Base-by-base conservation (phyloP, 805 yeast genomes). In the Saccharomyces jurei region DNA sequence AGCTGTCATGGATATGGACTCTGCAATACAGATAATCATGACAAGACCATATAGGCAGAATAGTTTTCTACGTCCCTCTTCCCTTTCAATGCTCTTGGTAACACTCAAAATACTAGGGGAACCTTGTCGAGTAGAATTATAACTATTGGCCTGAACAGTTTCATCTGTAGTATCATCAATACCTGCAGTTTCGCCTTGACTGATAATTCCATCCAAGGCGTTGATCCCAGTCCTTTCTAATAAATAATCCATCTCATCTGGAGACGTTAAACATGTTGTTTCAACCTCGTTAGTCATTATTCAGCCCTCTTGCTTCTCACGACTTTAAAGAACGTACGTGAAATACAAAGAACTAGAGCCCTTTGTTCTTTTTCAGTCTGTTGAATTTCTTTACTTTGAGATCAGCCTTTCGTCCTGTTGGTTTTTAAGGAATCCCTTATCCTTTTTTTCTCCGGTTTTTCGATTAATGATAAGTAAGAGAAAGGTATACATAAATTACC, bases 1-100 rank as follows among this genome's bases (percentile, higher is more conserved):
- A 0, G 83, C 71, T 0, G 81, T 70, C 9, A 74, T 36, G 8
- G 25, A 36, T 17, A 36, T 36, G 17, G 44, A 36, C 17, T 36
- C 44, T 22, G 44, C 44, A 17, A 36, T 36, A 36, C 44, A 36
- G 2, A 36, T 36, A 21, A 36, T 21, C 44, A 36, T 36, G 10
- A 36, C 22, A 17, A 36, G 22, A 17, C 44, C 44, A 9, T 36
- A 36, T 3, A 36, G 13, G 13, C 44, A 36, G 8, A 36, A 36
- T 17, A 36, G 25, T 17, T 36, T 36, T 36, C 25, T 36, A 10
- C 44, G 44, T 36, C 44, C 44, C 6, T 17, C 4, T 11, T 21
- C 44, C 9, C 44, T 25, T 11, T 36, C 44, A 36, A 36, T 17
- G 44, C 44, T 36, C 25, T 36, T 36, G 44, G 25, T 22, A 17